Evolutionary conservation across 768 basidiomycete genomes (phyloP), one percentile per base, ranked within the genome.

Genomic region (Pleurotus ostreatus): DNA sequence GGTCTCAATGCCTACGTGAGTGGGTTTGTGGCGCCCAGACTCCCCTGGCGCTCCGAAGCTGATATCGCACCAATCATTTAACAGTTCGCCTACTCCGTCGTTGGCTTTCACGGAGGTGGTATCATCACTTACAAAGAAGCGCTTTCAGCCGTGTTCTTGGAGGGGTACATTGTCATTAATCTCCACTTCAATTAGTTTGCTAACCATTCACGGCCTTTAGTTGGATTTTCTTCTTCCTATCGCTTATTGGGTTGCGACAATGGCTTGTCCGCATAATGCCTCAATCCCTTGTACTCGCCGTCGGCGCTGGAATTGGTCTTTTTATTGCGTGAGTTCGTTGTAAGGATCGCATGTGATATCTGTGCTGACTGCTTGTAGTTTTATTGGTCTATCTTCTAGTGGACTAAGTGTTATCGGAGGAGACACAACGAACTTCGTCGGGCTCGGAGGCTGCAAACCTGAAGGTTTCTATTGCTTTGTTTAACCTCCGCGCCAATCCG

Each of bases 251-350:
- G 58, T 77, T 94, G 52, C 89, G 92, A 48, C 91, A 93, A 73
- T 94, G 91, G 92, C 78, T 94, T 4, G 89, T 87, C 12, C 83
- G 92, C 13, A 81, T 92, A 55, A 93, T 94, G 83, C 92, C 92
- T 1, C 88, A 89, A 60, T 93, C 92, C 2, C 79, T 94, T 23
- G 85, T 92, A 3, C 78, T 92, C 55, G 86, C 92, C 1, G 89
- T 92, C 9, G 92, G 92, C 43, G 83, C 89, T 38, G 92, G 92
- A 57, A 93, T 94, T 63, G 92, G 92, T 58, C 69, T 94, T 15
- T 94, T 90, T 70, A 90, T 94, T 60, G 90, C 91, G 78, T 89
- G 63, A 64, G 84, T 80, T 23, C 43, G 52, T 34, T 11, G 2
- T 34, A 11, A 34, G 30, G 8, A 8, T 34, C 11, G 3, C 30